phyloP scores from a whole-genome alignment of 2,329 filamentous ascomycete genomes.

The Cytospora mali region DNA sequence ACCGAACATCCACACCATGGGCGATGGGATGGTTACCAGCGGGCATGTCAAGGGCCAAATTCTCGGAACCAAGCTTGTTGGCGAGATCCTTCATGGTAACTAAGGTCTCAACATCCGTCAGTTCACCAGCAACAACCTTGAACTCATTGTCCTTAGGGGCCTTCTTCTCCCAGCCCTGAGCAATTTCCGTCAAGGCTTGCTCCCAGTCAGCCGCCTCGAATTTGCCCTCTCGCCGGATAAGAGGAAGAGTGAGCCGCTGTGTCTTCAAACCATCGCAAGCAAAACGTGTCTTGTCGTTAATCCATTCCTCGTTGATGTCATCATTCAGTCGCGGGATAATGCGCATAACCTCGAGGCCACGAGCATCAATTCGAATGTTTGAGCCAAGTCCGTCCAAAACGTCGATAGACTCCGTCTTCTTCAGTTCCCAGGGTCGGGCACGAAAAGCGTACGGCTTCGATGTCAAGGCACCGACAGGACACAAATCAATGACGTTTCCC shows the following conservation, averaged over 20 bases:
- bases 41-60: slow-evolving; percentile 89
- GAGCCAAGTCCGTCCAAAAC: slow-evolving; percentile 91
- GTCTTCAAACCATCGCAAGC: slow-evolving; percentile 96
- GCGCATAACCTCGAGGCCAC: slow-evolving; percentile 95
- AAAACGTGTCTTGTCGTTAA: slow-evolving; percentile 97
- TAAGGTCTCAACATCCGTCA: slow-evolving; percentile 89
- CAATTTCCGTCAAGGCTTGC: slow-evolving; percentile 87
- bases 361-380: slow-evolving; percentile 90
- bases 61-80: slow-evolving; percentile 95
- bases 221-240: slow-evolving; percentile 85
- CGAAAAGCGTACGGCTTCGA: slow-evolving; percentile 98
- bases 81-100: slow-evolving; percentile 97
- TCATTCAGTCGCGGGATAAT: slow-evolving; percentile 92
- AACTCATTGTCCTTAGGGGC: slow-evolving; percentile 90
- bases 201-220: slow-evolving; percentile 96
- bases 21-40: slow-evolving; percentile 81
- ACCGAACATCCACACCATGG: slow-evolving; percentile 89
- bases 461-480: slow-evolving; percentile 93
- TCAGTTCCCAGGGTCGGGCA: slow-evolving; percentile 94
- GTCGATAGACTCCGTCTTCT: slow-evolving; percentile 94
- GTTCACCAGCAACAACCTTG: slow-evolving; percentile 89
- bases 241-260: slow-evolving; percentile 88
- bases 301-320: slow-evolving; percentile 99
- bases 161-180: slow-evolving; percentile 75
- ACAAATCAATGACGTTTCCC: slow-evolving; percentile 96